These are phyloP conservation scores for Casuarina cunninghamiana DNA, from an alignment of 306 rosid species.

Conservation along the genomic window DNA sequence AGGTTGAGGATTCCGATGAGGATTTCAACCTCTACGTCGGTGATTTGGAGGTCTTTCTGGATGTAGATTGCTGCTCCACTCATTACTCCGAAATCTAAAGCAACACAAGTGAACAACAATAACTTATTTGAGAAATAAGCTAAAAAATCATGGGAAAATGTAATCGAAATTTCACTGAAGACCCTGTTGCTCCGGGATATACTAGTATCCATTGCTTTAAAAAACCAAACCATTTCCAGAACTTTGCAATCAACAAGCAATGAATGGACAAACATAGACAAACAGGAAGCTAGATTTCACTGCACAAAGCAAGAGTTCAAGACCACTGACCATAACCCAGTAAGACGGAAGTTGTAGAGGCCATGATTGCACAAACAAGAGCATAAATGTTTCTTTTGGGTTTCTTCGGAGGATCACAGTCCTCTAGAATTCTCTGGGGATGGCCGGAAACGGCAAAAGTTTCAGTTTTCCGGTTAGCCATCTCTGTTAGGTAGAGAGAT, in stretches of 20 bases:
- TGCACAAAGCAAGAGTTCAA: no score
- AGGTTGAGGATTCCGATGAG: conserved; percentile 72
- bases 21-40: conserved; percentile 54
- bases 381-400: conserved; percentile 62
- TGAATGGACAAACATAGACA: no score
- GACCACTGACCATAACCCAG: conserved; percentile 71
- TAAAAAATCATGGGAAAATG: no score
- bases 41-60: conserved; percentile 44
- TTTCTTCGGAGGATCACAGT: conserved; percentile 54
- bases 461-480: conserved; percentile 41
- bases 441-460: conserved; percentile 25
- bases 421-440: conserved; percentile 31
- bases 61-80: conserved; percentile 77
- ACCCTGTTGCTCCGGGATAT: no score
- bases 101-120: background rate
- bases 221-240: background rate
- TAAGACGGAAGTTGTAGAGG: conserved; percentile 81
- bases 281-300: no score
- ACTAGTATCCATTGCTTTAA: background rate
- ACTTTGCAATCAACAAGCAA: no score
- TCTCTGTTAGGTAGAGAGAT: conserved; percentile 21
- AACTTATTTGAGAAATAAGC: background rate
- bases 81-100: conserved; percentile 87
- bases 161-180: no score
- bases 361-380: conserved; percentile 61